Conservation (phyloP, 805 yeast genomes). For the Sugiyamaella qingdaonensis region DNA sequence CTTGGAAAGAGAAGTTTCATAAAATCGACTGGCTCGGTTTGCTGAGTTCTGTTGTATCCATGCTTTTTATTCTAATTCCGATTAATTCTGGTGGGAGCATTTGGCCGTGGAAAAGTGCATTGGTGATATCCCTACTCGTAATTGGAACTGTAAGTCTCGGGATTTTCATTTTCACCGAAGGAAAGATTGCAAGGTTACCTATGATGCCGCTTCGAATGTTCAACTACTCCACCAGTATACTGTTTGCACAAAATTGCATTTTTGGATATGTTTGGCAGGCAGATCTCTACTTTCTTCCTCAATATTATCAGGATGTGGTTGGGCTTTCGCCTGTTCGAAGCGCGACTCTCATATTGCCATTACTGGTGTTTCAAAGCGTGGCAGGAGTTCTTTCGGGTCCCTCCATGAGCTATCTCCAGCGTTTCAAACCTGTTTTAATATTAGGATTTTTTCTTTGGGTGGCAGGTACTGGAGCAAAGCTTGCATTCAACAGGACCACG, state of each 20-base stretch:
- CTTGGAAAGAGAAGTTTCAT: slow-evolving; percentile 27
- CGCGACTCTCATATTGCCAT: slow-evolving; percentile 40
- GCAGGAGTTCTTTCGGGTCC: slow-evolving; percentile 44
- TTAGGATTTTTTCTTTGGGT: slow-evolving; percentile 43
- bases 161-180: slow-evolving; percentile 46
- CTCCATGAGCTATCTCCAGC: slow-evolving; percentile 39
- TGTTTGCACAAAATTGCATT: slow-evolving; percentile 38
- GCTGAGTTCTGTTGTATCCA: slow-evolving; percentile 42
- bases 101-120: slow-evolving; percentile 50
- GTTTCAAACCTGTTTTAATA: slow-evolving; percentile 40
- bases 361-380: slow-evolving; percentile 40
- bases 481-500: slow-evolving; percentile 32
- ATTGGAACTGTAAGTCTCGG: slow-evolving; percentile 41
- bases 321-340: slow-evolving; percentile 37
- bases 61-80: slow-evolving; percentile 50
- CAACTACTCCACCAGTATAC: slow-evolving; percentile 35
- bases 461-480: slow-evolving; percentile 38
- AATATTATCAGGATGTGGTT: slow-evolving; percentile 43
- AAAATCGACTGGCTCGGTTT: slow-evolving; percentile 53
- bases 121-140: slow-evolving; percentile 38
- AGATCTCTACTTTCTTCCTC: slow-evolving; percentile 45
- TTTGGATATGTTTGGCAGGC: slow-evolving; percentile 47
- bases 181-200: slow-evolving; percentile 47
- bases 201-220: slow-evolving; percentile 52
- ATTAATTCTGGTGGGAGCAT: slow-evolving; percentile 58